Evolutionary conservation across 495 filamentous ascomycete genomes (phyloP).

Genomic region (Talaromyces adpressus): DNA sequence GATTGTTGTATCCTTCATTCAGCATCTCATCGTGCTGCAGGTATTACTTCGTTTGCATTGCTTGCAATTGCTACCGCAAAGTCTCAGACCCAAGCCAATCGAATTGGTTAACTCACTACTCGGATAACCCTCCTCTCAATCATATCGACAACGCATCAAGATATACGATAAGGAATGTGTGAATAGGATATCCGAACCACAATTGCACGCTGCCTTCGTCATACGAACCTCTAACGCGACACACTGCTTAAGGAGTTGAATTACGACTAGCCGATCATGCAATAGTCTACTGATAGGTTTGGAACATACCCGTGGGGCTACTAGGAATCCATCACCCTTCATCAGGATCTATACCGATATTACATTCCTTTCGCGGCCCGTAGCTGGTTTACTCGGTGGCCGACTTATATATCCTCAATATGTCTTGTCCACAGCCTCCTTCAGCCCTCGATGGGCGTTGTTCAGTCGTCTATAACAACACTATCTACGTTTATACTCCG

Average conservation of each 20-base stretch:
- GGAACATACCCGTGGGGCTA: background rate
- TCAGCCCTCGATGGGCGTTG: conserved; percentile 66
- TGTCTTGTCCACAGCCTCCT: conserved; percentile 60
- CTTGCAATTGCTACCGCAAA: background rate
- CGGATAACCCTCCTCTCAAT: background rate
- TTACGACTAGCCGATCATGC: background rate
- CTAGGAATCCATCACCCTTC: background rate
- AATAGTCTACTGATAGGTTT: background rate
- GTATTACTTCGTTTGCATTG: background rate
- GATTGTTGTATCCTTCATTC: background rate
- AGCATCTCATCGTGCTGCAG: background rate
- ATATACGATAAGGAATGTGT: background rate
- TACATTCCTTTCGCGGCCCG: background rate
- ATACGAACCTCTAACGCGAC: background rate
- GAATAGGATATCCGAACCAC: background rate
- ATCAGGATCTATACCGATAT: background rate
- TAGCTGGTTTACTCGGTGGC: background rate
- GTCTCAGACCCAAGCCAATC: background rate
- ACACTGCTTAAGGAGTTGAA: background rate
- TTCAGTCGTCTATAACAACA: conserved; percentile 74
- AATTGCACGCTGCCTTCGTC: background rate
- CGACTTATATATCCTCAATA: conserved; percentile 19
- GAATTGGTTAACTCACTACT: background rate
- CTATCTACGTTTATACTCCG: conserved; percentile 76
- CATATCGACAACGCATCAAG: background rate